A percentile compares a stretch with the other conserved stretches of the same genome.
Conservation (phyloP, 1,284 basidiomycete genomes). For the Irpex sp. region DNA sequence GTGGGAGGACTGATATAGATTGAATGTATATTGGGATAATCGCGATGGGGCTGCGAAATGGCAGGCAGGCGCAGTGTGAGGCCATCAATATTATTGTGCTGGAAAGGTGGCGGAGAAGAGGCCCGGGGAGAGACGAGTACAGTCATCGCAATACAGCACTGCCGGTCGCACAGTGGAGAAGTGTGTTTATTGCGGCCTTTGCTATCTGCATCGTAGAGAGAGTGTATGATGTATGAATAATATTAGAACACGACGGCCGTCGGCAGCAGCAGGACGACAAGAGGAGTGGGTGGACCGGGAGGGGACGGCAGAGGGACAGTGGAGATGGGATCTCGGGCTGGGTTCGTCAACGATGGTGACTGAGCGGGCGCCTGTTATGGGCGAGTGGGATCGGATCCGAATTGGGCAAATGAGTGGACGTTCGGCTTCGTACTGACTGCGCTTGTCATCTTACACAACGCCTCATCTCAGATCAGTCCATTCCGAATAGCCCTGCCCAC, state of each 20-base stretch:
- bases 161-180: no score
- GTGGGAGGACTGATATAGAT: neutral
- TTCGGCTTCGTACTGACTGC: neutral
- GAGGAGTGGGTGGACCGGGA: neutral
- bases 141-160: neutral
- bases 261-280: no score
- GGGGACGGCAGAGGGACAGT: neutral
- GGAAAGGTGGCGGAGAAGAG: no score
- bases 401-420: neutral
- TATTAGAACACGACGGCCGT: no score
- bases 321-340: neutral
- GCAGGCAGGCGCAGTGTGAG: neutral
- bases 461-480: neutral
- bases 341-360: slow-evolving; percentile 1
- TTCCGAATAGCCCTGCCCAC: neutral
- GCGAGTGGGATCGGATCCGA: slow-evolving; percentile 13
- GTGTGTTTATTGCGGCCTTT: no score
- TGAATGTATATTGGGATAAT: no score
- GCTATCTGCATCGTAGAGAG: no score
- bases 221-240: no score
- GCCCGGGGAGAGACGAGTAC: neutral
- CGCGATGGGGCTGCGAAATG: no score
- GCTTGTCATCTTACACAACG: neutral
- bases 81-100: neutral
- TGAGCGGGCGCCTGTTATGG: neutral